Evolutionary conservation across 305 asterid genomes (phyloP), one percentile per base, ranked within the genome.

Genomic region (Andrographis paniculata): DNA sequence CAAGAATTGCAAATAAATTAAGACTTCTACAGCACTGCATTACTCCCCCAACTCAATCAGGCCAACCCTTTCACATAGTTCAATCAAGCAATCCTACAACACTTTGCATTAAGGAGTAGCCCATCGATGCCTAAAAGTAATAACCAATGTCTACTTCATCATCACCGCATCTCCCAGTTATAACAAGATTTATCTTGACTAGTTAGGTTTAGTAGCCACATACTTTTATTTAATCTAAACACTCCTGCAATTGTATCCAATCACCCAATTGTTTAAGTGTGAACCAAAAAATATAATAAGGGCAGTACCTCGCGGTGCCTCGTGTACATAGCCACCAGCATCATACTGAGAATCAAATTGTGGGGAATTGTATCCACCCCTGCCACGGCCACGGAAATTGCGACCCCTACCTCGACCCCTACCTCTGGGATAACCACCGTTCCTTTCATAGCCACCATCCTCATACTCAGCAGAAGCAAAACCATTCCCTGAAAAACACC

Each of bases 381-480:
- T 72, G 30, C 93, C 82, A 68, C 80, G 79, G 38, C 94, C 84
- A 40, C 66, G 79, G 71, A 71, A 68, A 67, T 33, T 60, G 60
- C 85, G 83, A 55, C 76, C 91, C 59, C 94, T 65, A 33, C 88
- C 94, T 20, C 92, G 74, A 42, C 92, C 88, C 63, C 85, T 69
- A 53, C 92, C 94, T 66, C 91, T 72, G 46, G 69, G 49, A 43
- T 66, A 74, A 42, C 79, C 70, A 4, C 79, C 75, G 45, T 67
- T 69, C 64, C 76, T 64, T 45, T 80, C 94, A 59, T 70, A 87
- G 51, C 78, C 87, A 17, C 84, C 96, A 68, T 80, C 91, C 14
- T 83, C 94, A 20, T 60, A 78, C 43, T 83, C 96, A 0, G 39
- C 68, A 35, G 58, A 14, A 14, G 62, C 63, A 59, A 58, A 78